Conservation (phyloP, 352 stramenopile genomes). For the Blastocystis sp. region DNA sequence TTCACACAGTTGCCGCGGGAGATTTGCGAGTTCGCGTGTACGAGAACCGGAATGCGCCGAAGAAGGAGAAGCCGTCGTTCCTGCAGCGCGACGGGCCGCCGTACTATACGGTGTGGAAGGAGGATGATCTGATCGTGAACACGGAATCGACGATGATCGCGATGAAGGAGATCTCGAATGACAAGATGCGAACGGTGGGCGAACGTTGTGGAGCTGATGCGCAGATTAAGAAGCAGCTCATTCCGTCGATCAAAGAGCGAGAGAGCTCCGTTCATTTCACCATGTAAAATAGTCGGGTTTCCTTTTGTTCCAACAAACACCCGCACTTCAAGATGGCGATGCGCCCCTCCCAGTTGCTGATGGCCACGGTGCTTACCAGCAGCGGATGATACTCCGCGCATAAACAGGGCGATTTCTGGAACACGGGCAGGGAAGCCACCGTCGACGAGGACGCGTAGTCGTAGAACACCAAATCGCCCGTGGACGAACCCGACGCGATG, state of each 20-base stretch:
- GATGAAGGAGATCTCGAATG: slow-evolving; percentile 37
- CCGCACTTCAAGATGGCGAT: slow-evolving; percentile 49
- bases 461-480: slow-evolving; percentile 29
- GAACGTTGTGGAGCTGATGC: background rate
- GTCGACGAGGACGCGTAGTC: slow-evolving; percentile 17
- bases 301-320: slow-evolving; percentile 10
- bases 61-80: background rate
- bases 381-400: slow-evolving; percentile 44
- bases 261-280: slow-evolving; percentile 12
- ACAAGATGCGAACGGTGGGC: slow-evolving; percentile 11
- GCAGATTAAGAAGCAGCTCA: background rate
- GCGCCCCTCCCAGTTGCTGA: slow-evolving; percentile 46
- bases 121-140: slow-evolving; percentile 25
- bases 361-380: slow-evolving; percentile 14
- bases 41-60: background rate
- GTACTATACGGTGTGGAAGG: background rate
- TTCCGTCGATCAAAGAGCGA: background rate
- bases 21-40: background rate
- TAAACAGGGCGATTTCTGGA: background rate
- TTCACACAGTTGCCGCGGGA: background rate
- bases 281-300: background rate
- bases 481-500: slow-evolving; percentile 12
- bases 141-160: background rate
- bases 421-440: slow-evolving; percentile 2
- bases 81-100: background rate